Base-by-base conservation (phyloP, 2,329 filamentous ascomycete species). In the Capronia americana region DNA sequence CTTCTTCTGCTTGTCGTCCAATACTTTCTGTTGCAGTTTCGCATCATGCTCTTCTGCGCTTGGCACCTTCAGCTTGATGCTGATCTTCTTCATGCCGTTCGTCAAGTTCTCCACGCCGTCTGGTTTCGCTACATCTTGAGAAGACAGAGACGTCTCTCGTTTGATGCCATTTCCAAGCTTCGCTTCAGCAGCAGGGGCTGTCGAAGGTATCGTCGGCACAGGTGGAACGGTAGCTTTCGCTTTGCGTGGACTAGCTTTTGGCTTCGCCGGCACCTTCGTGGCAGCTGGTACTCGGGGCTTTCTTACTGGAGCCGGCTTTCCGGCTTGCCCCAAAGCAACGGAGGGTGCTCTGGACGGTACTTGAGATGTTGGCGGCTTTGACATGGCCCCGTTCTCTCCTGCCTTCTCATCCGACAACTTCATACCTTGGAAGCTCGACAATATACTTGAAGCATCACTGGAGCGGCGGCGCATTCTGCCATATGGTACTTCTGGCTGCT, bases 31-130 rank as follows among this genome's bases (percentile, higher is more conserved):
- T 64, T 78, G 79, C 55, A 78, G 77, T 48, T 80, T 79, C 7
- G 79, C 80, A 30, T 86, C 84, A 66, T 87, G 80, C 72, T 88
- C 85, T 72, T 88, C 85, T 24, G 82, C 82, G 0, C 84, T 80
- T 0, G 85, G 85, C 59, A 88, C 78, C 68, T 86, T 87, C 56
- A 89, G 73, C 24, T 86, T 88, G 62, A 89, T 84, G 61, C 75
- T 80, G 67, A 82, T 74, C 30, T 83, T 84, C 72, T 85, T 85
- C 67, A 88, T 74, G 3, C 84, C 84, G 2, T 81, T 79, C 0
- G 84, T 79, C 28, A 88, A 74, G 20, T 77, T 78, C 53, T 87
- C 85, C 53, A 87, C 73, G 34, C 82, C 79, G 41, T 75, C 63
- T 3, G 69, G 54, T 24, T 68, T 70, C 17, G 70, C 65, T 61